Evolutionary conservation across 176 grass and related monocot species (phyloP), one percentile per base, ranked within the genome.

Genomic region (Avena sativa): DNA sequence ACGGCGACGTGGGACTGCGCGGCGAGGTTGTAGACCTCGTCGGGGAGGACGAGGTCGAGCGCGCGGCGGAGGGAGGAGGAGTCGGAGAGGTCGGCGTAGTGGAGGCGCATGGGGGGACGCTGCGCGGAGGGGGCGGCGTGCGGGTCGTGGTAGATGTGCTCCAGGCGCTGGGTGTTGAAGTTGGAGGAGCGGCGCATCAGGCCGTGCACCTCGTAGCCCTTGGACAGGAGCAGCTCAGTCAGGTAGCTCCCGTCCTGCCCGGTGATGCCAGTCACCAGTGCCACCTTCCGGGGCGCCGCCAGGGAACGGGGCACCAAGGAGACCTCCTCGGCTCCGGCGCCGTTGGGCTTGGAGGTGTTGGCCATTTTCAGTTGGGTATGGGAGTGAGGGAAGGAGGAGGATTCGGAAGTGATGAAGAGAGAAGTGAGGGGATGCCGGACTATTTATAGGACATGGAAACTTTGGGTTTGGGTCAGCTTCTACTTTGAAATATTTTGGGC

Each of bases 1-100:
- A 98, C 93, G 25, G 94, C 94, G 52, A 98, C 94, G 85, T 98
- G 97, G 9, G 97, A 98, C 83, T 98, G 94, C 2, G 97, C 97
- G 14, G 97, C 94, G 67, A 98, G 88, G 85, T 98, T 98, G 90
- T 98, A 98, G 86, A 98, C 97, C 92, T 98, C 97, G 75, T 98
- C 97, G 61, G 97, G 97, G 68, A 83, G 56, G 87, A 98, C 74
- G 63, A 80, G 20, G 87, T 96, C 97, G 55, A 98, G 92, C 72
- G 76, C 95, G 83, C 90, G 94, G 76, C 97, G 97, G 84, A 98
- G 90, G 2, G 97, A 98, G 16, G 97, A 96, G 1, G 97, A 93
- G 89, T 98, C 97, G 48, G 97, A 91, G 79, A 96, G 90, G 92
- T 98, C 97, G 66, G 97, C 93, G 83, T 98, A 98, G 97, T 98